A percentile compares a stretch with the other conserved stretches of the same genome.
These are phyloP conservation scores for Capronia epimyces DNA, from an alignment of 2,329 filamentous ascomycete species.

Conservation along the genomic window DNA sequence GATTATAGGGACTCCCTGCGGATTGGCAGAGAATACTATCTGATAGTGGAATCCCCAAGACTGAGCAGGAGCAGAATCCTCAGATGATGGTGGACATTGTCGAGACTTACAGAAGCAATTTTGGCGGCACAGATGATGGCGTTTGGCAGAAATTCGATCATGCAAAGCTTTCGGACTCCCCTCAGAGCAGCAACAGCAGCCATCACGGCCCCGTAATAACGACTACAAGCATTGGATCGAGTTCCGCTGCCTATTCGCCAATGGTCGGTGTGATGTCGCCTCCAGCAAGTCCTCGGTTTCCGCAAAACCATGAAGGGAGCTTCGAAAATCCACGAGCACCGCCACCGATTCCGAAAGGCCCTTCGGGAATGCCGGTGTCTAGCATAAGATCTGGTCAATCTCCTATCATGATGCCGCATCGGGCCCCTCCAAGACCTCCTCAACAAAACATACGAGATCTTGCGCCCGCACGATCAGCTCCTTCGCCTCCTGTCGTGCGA, in stretches of 20 bases:
- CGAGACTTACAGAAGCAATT: constrained; percentile 93
- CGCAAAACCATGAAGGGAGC: constrained; percentile 81
- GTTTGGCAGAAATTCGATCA: constrained; percentile 96
- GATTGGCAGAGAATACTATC: constrained; percentile 96
- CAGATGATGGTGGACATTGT: constrained; percentile 95
- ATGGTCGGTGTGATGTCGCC: constrained; percentile 63
- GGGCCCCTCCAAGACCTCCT: constrained; percentile 85
- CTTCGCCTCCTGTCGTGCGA: constrained; percentile 28
- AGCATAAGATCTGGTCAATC: constrained; percentile 48
- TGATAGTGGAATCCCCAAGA: constrained; percentile 92
- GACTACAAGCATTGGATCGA: constrained; percentile 37
- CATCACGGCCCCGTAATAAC: constrained; percentile 19
- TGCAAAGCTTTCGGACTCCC: constrained; percentile 52
- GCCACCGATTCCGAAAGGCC: constrained; percentile 68
- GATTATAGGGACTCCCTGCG: constrained; percentile 73
- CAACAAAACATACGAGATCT: constrained; percentile 37
- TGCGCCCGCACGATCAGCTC: constrained; percentile 40
- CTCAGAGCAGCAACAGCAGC: constrained; percentile 27
- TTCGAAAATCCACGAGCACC: constrained; percentile 95
- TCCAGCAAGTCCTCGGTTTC: constrained; percentile 79
- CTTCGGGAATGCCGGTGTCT: constrained; percentile 34
- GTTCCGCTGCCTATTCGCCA: constrained; percentile 46
- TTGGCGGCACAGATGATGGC: constrained; percentile 70
- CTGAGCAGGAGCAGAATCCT: constrained; percentile 90
- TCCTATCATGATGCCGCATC: constrained; percentile 63